Conservation (phyloP, 192 early-diverging fungal genomes). For the Backusella sp. region DNA sequence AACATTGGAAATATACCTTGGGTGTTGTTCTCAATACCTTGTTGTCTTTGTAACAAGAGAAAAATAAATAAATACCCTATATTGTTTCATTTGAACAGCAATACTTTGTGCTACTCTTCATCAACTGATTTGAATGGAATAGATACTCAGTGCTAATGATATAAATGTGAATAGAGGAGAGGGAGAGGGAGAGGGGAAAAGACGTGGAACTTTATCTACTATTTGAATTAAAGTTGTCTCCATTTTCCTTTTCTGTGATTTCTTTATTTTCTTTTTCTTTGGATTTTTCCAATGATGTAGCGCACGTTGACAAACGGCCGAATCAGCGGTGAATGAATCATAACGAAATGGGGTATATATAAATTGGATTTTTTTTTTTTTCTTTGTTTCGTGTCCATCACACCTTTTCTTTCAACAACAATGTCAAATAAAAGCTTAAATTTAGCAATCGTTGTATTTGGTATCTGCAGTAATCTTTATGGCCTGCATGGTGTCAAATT, state of each 20-base stretch:
- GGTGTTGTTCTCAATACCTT: no score
- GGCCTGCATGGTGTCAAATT: background rate
- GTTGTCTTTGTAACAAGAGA: no score
- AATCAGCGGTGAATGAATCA: background rate
- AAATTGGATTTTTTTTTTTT: background rate
- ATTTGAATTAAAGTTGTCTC: no score
- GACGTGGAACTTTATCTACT: no score
- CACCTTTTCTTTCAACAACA: background rate
- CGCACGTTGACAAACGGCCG: background rate
- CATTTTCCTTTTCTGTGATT: no score
- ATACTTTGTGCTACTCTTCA: background rate
- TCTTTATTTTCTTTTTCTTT: no score
- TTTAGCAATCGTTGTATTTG: background rate
- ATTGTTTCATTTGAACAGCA: background rate
- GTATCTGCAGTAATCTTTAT: constrained; percentile 12
- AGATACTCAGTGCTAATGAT: background rate
- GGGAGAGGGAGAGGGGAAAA: no score
- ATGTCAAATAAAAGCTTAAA: constrained; percentile 8
- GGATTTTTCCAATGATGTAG: no score
- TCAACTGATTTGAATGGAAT: background rate
- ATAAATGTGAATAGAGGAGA: no score
- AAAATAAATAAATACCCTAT: no score
- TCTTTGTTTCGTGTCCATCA: background rate
- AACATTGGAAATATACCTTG: no score
- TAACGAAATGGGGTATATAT: background rate